These are phyloP conservation scores for Corynespora cassiicola DNA, from an alignment of 2,329 filamentous ascomycete genomes.

Conservation along the genomic window DNA sequence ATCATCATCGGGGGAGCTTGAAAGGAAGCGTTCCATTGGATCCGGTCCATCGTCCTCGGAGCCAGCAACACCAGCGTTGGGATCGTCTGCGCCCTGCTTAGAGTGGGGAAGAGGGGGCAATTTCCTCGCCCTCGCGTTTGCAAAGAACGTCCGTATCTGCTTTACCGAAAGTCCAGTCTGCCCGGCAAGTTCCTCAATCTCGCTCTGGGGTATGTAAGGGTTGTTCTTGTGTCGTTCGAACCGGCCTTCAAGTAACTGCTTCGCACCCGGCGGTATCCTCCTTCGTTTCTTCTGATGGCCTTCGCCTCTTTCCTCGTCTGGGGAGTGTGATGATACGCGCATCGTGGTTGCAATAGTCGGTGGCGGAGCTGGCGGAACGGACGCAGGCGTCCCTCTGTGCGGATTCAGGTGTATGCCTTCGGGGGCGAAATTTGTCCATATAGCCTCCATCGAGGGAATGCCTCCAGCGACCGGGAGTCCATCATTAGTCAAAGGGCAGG, in stretches of 20 bases:
- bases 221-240: conserved; percentile 25
- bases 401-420: too few species aligned
- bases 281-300: conserved; percentile 11
- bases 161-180: conserved; percentile 21
- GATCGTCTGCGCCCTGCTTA: neutral
- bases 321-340: too few species aligned
- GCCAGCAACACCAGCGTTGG: too few species aligned
- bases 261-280: conserved; percentile 19
- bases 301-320: conserved; percentile 3
- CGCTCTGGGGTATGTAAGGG: conserved; percentile 25
- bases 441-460: too few species aligned
- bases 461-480: too few species aligned
- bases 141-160: conserved; percentile 30
- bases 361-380: too few species aligned
- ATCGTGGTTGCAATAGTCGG: too few species aligned
- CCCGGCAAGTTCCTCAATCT: conserved; percentile 16
- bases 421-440: too few species aligned
- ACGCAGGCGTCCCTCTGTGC: too few species aligned
- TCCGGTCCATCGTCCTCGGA: conserved; percentile 10
- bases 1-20: conserved; percentile 29
- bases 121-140: conserved; percentile 28
- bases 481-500: too few species aligned
- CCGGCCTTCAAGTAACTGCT: conserved; percentile 20
- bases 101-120: conserved; percentile 9
- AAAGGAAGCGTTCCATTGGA: conserved; percentile 28